Evolutionary conservation across 2,329 filamentous ascomycete genomes (phyloP), one percentile per base, ranked within the genome.

Genomic region (Calonectria multiphialidica): DNA sequence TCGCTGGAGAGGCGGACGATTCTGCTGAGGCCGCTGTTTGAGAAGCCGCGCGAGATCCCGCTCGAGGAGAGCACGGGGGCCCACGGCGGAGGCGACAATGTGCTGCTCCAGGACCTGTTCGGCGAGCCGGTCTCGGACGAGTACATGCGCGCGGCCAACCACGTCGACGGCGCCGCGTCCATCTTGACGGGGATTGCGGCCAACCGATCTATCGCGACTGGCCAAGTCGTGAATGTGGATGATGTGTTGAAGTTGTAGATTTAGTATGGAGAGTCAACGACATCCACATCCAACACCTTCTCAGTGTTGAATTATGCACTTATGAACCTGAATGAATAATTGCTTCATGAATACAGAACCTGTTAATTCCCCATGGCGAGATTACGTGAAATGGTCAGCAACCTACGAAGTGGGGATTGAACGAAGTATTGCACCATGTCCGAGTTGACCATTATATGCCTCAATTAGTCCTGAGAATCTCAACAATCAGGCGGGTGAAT

Each of bases 141-240:
- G 81, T 86, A 87, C 86, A 76, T 77, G 81, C 83, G 90, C 1
- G 89, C 89, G 0, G 90, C 90, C 2, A 90, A 87, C 70, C 89
- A 91, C 76, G 77, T 91, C 5, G 90, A 92, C 71, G 90, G 90
- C 0, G 90, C 90, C 0, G 81, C 88, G 67, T 91, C 89, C 0
- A 91, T 92, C 40, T 73, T 91, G 68, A 91, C 89, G 0, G 90
- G 90, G 0, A 90, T 92, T 61, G 89, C 89, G 6, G 90, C 89
- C 0, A 92, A 92, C 68, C 83, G 82, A 71, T 91, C 89, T 0
- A 90, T 92, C 25, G 86, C 86, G 0, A 91, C 88, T 0, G 89
- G 89, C 0, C 86, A 90, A 71, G 87, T 89, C 0, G 86, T 92
- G 0, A 87, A 86, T 42, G 88, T 91, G 0, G 87, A 90, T 62